These are phyloP conservation scores for Blastomyces gilchristii DNA, from an alignment of 2,329 filamentous ascomycete species.

Conservation along the genomic window DNA sequence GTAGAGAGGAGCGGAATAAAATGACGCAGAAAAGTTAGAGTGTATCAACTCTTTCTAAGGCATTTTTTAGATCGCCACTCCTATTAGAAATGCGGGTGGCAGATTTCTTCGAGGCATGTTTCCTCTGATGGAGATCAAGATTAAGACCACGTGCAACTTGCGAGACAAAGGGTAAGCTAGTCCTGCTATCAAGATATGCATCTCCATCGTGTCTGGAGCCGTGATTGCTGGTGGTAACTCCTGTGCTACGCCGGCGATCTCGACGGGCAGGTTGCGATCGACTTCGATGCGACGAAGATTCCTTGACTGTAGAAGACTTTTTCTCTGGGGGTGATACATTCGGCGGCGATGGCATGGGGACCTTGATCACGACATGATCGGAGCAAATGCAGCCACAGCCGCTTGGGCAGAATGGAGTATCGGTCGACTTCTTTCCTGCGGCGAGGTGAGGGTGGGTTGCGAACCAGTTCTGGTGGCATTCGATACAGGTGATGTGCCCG, in stretches of 20 bases:
- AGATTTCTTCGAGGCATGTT: constrained; percentile 22
- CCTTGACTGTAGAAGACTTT: constrained; percentile 2
- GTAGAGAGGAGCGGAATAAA: background rate
- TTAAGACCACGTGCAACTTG: constrained; percentile 32
- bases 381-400: constrained; percentile 41
- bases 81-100: background rate
- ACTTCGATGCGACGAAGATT: background rate
- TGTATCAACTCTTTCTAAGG: constrained; percentile 9
- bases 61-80: background rate
- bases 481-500: constrained; percentile 39
- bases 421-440: constrained; percentile 11
- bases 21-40: background rate
- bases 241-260: background rate
- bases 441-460: constrained; percentile 14
- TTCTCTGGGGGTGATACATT: constrained; percentile 14
- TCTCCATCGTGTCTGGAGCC: constrained; percentile 22
- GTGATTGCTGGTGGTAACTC: background rate
- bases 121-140: constrained; percentile 28
- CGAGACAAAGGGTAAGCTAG: constrained; percentile 31
- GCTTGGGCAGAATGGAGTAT: constrained; percentile 30
- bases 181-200: constrained; percentile 29
- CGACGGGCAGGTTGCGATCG: constrained; percentile 13
- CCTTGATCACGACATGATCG: constrained; percentile 26
- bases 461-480: constrained; percentile 38
- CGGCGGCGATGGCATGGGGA: constrained; percentile 24